These are phyloP conservation scores for Pythium myriotylum DNA, from an alignment of 352 stramenopile species.

Conservation along the genomic window DNA sequence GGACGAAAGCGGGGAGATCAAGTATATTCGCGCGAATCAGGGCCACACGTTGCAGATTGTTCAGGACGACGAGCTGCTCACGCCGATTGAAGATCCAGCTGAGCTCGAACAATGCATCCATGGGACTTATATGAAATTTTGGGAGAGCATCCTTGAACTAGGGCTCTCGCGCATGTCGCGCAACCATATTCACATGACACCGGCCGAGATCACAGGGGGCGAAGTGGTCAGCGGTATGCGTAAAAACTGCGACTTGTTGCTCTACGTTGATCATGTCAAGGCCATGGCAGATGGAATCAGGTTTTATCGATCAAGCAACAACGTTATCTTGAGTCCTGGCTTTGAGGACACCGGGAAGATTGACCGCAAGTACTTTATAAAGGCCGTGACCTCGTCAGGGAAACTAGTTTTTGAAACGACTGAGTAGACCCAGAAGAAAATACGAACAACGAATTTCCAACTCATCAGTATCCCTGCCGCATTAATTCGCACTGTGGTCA, in stretches of 20 bases:
- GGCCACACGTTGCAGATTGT: constrained; percentile 73
- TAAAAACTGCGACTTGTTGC: constrained; percentile 63
- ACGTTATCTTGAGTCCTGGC: constrained; percentile 77
- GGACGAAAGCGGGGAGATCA: constrained; percentile 36
- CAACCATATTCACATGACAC: constrained; percentile 88
- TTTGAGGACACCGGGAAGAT: constrained; percentile 52
- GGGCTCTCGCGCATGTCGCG: constrained; percentile 79
- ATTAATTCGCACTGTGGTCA: not conserved
- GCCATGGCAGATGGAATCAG: constrained; percentile 71
- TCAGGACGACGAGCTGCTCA: constrained; percentile 71
- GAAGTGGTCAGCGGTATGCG: constrained; percentile 84
- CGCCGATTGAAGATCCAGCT: constrained; percentile 49
- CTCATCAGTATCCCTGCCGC: not conserved
- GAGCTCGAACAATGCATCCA: constrained; percentile 68
- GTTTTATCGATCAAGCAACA: constrained; percentile 87
- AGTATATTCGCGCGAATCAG: constrained; percentile 84
- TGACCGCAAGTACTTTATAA: constrained; percentile 58
- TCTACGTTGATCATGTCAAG: constrained; percentile 68
- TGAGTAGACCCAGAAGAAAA: not conserved
- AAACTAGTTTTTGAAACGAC: constrained; percentile 52
- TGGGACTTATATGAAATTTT: constrained; percentile 74
- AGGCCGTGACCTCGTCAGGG: constrained; percentile 53
- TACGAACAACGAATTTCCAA: not conserved
- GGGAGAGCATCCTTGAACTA: constrained; percentile 57
- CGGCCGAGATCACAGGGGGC: constrained; percentile 43